Base-by-base conservation (phyloP, 768 basidiomycete genomes). In the Naganishia randhawae region DNA sequence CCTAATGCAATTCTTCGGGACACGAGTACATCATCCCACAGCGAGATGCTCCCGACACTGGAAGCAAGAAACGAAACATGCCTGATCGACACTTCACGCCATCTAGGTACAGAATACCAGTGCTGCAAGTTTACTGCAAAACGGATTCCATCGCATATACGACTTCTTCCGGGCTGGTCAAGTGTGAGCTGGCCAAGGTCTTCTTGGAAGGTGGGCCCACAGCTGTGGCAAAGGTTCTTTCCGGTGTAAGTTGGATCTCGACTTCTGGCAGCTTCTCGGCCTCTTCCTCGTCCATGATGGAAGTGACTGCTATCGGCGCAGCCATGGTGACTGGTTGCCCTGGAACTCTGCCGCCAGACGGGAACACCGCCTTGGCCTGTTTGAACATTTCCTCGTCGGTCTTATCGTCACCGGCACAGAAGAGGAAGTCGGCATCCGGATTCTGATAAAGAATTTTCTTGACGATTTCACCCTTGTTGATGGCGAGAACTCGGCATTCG, bases 331-430 rank as follows among this genome's bases (percentile, higher is more conserved):
- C 53, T 72, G 83, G 32, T 74, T 78, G 75, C 27, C 74, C 76
- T 35, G 78, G 68, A 51, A 67, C 17, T 27, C 66, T 42, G 11
- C 78, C 78, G 14, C 77, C 77, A 19, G 77, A 75, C 41, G 83
- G 78, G 82, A 89, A 89, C 71, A 88, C 82, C 27, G 76, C 67
- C 72, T 86, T 84, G 0, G 95, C 84, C 0, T 91, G 85, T 72
- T 93, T 88, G 89, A 97, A 97, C 95, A 99, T 99, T 83, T 99
- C 95, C 82, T 99, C 95, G 83, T 97, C 92, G 54, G 94, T 94
- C 90, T 97, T 99, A 83, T 99, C 95, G 75, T 99, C 95, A 51
- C 95, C 95, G 1, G 94, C 95, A 77, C 95, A 99, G 83, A 97
- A 95, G 79, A 97, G 84, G 76, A 97, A 93, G 78, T 96, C 91